Evolutionary conservation across 2,329 filamentous ascomycete genomes (phyloP).

Genomic region (Clarireedia hainanense): DNA sequence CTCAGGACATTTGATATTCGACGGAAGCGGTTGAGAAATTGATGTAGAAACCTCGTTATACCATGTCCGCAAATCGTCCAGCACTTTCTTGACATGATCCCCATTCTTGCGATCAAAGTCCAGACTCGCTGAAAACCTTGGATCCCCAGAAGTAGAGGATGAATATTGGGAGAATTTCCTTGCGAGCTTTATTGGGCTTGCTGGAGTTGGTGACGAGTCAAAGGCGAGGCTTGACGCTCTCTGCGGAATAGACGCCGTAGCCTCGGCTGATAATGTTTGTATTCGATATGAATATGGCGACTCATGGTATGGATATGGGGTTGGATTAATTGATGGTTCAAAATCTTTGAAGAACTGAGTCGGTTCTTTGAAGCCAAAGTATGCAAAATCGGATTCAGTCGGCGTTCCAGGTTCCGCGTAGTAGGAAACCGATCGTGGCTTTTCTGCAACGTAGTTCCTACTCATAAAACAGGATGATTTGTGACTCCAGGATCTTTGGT

Average conservation of each 20-base stretch:
- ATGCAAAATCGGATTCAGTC: neutral
- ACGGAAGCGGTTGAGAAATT: slow-evolving; percentile 1
- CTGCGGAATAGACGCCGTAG: neutral
- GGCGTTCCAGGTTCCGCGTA: neutral
- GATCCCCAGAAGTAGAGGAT: neutral
- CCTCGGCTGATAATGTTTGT: neutral
- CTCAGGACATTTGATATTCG: neutral
- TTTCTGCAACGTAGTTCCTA: neutral
- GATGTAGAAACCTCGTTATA: slow-evolving; percentile 3
- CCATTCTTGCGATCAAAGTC: neutral
- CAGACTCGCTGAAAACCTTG: neutral
- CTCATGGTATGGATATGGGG: neutral
- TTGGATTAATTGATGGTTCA: neutral
- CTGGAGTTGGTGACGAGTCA: neutral
- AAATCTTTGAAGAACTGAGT: neutral
- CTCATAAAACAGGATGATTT: slow-evolving; percentile 1
- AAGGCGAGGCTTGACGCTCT: slow-evolving; percentile 6
- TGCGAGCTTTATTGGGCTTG: neutral
- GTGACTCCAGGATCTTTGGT: slow-evolving; percentile 1
- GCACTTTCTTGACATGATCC: slow-evolving; percentile 6
- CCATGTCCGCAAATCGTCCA: slow-evolving; percentile 4
- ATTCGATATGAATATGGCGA: neutral
- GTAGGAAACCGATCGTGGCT: neutral
- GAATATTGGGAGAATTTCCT: neutral
- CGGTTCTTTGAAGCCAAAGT: neutral